Evolutionary conservation across 2,329 filamentous ascomycete genomes (phyloP).

Genomic region (Aschersonia sp.): DNA sequence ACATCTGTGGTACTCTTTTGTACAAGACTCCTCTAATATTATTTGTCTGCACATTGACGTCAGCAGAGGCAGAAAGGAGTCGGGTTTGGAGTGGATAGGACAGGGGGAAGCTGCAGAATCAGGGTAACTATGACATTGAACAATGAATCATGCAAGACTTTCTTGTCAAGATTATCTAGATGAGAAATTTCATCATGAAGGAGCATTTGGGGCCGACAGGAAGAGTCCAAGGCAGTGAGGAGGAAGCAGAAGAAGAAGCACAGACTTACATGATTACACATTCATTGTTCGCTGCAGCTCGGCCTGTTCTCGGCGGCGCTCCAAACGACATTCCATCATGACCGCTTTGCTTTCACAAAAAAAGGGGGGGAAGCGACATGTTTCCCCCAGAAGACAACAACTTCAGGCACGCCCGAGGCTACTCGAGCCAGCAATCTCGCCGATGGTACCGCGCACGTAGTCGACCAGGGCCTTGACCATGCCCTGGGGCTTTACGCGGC

Average conservation of each 20-base stretch:
- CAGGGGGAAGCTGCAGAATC: slow-evolving; percentile 5
- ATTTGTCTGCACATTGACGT: no score
- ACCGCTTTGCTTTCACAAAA: neutral
- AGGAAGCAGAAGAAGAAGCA: neutral
- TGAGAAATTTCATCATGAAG: slow-evolving; percentile 1
- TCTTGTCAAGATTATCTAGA: slow-evolving; percentile 19
- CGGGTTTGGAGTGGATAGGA: neutral
- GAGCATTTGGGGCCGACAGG: neutral
- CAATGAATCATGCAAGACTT: slow-evolving; percentile 15
- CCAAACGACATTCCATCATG: neutral
- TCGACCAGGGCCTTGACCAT: slow-evolving; percentile 55
- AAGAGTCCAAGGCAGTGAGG: neutral
- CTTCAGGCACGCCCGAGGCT: slow-evolving; percentile 8
- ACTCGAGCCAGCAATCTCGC: slow-evolving; percentile 22
- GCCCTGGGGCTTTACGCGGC: slow-evolving; percentile 41
- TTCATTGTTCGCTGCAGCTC: neutral
- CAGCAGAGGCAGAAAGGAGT: no score
- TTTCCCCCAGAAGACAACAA: neutral
- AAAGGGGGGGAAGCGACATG: no score
- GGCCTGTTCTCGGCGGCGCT: neutral
- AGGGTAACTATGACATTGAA: slow-evolving; percentile 17
- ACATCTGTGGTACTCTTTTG: no score
- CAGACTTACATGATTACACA: neutral
- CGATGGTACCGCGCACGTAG: slow-evolving; percentile 36
- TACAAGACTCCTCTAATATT: no score